phyloP scores from a whole-genome alignment of 805 yeast genomes.

The Candida nonsorbophila region DNA sequence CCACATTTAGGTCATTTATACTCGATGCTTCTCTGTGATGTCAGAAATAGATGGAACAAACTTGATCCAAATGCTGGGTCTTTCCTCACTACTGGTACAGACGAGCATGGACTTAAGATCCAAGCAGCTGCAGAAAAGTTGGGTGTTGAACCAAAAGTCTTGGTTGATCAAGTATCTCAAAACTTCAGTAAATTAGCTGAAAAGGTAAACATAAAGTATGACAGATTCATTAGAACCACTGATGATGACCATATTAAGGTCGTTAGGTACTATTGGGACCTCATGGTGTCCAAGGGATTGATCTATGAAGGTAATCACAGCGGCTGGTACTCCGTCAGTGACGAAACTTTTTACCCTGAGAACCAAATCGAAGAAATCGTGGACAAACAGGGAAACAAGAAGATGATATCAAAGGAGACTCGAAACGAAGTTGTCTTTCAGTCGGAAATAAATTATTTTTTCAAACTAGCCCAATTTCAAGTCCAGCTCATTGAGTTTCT shows the following conservation, averaged over 20 bases:
- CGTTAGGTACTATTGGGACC: slow-evolving; percentile 67
- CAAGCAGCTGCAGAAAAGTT: slow-evolving; percentile 70
- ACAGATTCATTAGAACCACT: slow-evolving; percentile 87
- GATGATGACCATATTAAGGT: slow-evolving; percentile 69
- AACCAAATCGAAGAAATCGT: slow-evolving; percentile 50
- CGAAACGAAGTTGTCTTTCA: slow-evolving; percentile 71
- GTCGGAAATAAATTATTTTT: slow-evolving; percentile 83
- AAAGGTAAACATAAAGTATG: slow-evolving; percentile 52
- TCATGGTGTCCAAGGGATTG: slow-evolving; percentile 51
- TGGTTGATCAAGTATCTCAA: slow-evolving; percentile 65
- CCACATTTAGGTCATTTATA: slow-evolving; percentile 95
- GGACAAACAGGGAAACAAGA: slow-evolving; percentile 19
- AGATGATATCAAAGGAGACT: slow-evolving; percentile 57
- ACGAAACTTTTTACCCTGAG: slow-evolving; percentile 90
- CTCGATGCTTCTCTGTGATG: slow-evolving; percentile 81
- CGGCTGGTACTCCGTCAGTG: slow-evolving; percentile 95
- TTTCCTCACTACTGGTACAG: slow-evolving; percentile 84
- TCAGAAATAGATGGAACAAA: slow-evolving; percentile 65
- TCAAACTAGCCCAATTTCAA: slow-evolving; percentile 62
- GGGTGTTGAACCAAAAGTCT: slow-evolving; percentile 48
- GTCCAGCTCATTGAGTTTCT: slow-evolving; percentile 45
- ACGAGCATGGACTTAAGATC: slow-evolving; percentile 93
- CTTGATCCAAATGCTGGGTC: slow-evolving; percentile 29
- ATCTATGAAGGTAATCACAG: slow-evolving; percentile 79
- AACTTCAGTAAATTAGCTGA: slow-evolving; percentile 63